A percentile compares a stretch with the other conserved stretches of the same genome.
These are phyloP conservation scores for Pseudevernia furfuracea DNA, from an alignment of 495 filamentous ascomycete genomes.

Conservation along the genomic window DNA sequence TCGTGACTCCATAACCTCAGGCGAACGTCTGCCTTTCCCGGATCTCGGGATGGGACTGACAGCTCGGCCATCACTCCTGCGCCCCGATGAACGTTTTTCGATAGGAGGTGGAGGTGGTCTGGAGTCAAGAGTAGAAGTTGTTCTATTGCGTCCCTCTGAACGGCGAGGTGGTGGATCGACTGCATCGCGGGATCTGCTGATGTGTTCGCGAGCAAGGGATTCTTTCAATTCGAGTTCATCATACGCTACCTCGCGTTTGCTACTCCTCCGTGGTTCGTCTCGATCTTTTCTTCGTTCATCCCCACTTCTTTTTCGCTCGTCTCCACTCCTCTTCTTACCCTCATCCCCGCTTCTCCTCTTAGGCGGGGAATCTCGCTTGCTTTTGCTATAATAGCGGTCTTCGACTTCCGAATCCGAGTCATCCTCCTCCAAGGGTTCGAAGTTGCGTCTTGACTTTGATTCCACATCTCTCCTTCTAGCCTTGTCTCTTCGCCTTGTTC, in stretches of 20 bases:
- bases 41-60: constrained; percentile 21
- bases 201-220: constrained; percentile 34
- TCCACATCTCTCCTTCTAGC: constrained; percentile 42
- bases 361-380: constrained; percentile 15
- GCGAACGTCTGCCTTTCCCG: constrained; percentile 18
- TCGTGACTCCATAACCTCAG: constrained; percentile 23
- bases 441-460: constrained; percentile 35
- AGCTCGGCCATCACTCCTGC: constrained; percentile 14
- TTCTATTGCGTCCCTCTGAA: constrained; percentile 14
- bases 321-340: constrained; percentile 16
- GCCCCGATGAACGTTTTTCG: constrained; percentile 11
- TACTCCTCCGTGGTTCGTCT: constrained; percentile 18
- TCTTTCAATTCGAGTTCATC: constrained; percentile 31
- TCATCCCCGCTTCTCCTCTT: constrained; percentile 23
- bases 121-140: constrained; percentile 16
- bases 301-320: constrained; percentile 15
- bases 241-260: constrained; percentile 20
- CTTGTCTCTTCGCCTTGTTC: constrained; percentile 39
- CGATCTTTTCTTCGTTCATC: constrained; percentile 20
- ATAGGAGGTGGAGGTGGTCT: constrained; percentile 18
- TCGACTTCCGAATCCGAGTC: constrained; percentile 29
- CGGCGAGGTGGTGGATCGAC: constrained; percentile 17
- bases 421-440: constrained; percentile 28
- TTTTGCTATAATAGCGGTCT: constrained; percentile 9
- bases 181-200: constrained; percentile 25